Evolutionary conservation across 1,284 basidiomycete genomes (phyloP), one percentile per base, ranked within the genome.

Genomic region (Leccinum fallax): DNA sequence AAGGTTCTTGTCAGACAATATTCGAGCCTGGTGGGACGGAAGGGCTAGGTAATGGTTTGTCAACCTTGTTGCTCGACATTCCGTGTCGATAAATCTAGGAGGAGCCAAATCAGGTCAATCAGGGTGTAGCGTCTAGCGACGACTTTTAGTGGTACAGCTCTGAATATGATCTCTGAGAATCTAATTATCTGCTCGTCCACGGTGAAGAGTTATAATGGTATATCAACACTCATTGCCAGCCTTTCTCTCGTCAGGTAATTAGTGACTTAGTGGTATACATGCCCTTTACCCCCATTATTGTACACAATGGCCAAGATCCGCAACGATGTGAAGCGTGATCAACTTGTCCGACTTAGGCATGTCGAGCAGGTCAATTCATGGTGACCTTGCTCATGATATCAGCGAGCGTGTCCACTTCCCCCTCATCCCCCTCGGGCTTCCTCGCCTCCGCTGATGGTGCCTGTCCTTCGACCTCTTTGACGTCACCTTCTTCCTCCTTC

Each of bases 301-400:
- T 32, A 32, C 30, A 32, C 30, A 60, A 57, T 51, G 57, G 51
- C 46, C 43, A 34, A 62, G 55, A 62, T 66, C 54, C 43, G 24
- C 21, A 38, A 24, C 43, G 19, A 36, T 36, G 9, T 30, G 51
- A 40, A 53, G 49, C 54, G 34, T 30, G 24, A 30, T 24, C 36
- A 13, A 48, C 55, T 46, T 59, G 51, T 38, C 24, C 21, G 16
- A 49, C 49, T 48, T 3, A 3, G 16, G 7, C 46, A 21, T 38
- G 52, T 21, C 10, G 52, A 62, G 53, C 51, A 59, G 56, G 58
- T 76, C 60, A 78, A 58, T 62, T 69, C 61, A 89, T 81, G 19
- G 78, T 71, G 38, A 86, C 81, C 69, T 86, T 86, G 74, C 76
- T 79, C 72, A 91, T 71, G 58, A 86, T 72, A 64, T 88, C 83